phyloP scores from a whole-genome alignment of 2,329 filamentous ascomycete species.

The Aspergillus luchuensis region DNA sequence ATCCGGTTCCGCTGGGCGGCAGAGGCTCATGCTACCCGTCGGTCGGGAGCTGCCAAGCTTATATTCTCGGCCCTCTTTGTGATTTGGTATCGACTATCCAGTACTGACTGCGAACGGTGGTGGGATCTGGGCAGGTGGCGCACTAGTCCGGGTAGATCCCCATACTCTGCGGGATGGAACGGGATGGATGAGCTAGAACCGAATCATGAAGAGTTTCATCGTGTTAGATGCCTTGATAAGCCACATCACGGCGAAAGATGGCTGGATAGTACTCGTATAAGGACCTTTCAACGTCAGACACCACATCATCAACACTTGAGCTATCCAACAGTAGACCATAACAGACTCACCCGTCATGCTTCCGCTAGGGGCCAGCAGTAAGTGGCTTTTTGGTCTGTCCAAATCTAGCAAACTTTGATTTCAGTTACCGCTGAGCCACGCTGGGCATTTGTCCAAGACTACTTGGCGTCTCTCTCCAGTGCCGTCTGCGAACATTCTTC shows the following conservation, averaged over 20 bases:
- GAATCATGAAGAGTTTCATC: neutral
- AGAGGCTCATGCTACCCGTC: slow-evolving; percentile 7
- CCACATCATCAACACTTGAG: too few species aligned
- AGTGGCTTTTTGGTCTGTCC: neutral
- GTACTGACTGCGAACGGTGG: neutral
- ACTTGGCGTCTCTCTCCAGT: slow-evolving; percentile 17
- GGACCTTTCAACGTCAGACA: too few species aligned
- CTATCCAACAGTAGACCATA: neutral
- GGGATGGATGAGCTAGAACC: neutral
- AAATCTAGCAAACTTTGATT: neutral
- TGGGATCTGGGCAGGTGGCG: slow-evolving; percentile 2
- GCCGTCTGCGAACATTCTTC: neutral
- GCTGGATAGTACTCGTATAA: neutral
- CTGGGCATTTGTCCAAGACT: slow-evolving; percentile 10
- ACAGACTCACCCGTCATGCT: neutral
- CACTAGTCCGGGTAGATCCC: slow-evolving; percentile 1
- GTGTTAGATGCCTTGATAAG: neutral
- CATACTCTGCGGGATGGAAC: neutral
- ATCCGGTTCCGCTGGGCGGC: slow-evolving; percentile 8
- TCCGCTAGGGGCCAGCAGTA: neutral
- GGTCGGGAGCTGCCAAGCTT: slow-evolving; percentile 16
- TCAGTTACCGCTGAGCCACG: slow-evolving; percentile 14
- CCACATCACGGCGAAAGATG: neutral
- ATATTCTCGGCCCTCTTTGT: neutral
- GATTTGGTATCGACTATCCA: neutral